Percentiles rank a stretch among this genome's conserved stretches.
Evolutionary conservation across 768 basidiomycete genomes (phyloP).

Genomic region (Tulasnella sp.): DNA sequence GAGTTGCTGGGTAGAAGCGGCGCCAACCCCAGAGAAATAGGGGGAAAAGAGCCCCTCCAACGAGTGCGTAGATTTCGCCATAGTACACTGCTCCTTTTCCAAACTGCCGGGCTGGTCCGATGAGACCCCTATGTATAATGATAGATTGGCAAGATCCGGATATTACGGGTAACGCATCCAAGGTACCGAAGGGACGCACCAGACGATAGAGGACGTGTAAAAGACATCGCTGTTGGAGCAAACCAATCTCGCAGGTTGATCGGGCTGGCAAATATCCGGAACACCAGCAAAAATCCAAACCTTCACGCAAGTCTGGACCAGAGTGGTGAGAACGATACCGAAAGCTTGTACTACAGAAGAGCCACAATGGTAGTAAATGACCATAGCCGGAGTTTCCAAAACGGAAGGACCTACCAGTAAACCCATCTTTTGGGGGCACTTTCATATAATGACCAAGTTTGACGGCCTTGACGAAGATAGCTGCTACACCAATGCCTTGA

Average conservation of each 20-base stretch:
- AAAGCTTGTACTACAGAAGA: constrained; percentile 39
- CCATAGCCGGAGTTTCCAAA: no score
- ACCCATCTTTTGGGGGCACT: constrained; percentile 45
- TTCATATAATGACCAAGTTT: constrained; percentile 51
- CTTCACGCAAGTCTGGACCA: constrained; percentile 44
- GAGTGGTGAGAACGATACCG: constrained; percentile 38
- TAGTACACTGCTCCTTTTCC: constrained; percentile 41
- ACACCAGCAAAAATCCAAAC: constrained; percentile 40
- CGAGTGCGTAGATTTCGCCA: constrained; percentile 41
- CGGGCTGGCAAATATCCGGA: constrained; percentile 41
- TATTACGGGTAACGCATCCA: no score
- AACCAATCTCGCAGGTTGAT: constrained; percentile 40
- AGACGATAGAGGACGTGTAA: constrained; percentile 44
- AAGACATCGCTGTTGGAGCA: constrained; percentile 43
- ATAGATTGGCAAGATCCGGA: no score
- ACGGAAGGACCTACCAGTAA: constrained; percentile 32
- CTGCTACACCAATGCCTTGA: constrained; percentile 37
- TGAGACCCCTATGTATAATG: constrained; percentile 40
- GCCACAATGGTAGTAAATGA: background rate
- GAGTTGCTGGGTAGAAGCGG: constrained; percentile 36
- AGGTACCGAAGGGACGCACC: constrained; percentile 36
- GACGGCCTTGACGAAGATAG: constrained; percentile 39
- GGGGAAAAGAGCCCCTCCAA: constrained; percentile 44
- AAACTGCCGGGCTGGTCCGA: constrained; percentile 47
- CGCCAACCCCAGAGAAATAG: constrained; percentile 43